These are phyloP conservation scores for Schizochytrium sp. DNA, from an alignment of 108 stramenopile genomes.

Conservation along the genomic window DNA sequence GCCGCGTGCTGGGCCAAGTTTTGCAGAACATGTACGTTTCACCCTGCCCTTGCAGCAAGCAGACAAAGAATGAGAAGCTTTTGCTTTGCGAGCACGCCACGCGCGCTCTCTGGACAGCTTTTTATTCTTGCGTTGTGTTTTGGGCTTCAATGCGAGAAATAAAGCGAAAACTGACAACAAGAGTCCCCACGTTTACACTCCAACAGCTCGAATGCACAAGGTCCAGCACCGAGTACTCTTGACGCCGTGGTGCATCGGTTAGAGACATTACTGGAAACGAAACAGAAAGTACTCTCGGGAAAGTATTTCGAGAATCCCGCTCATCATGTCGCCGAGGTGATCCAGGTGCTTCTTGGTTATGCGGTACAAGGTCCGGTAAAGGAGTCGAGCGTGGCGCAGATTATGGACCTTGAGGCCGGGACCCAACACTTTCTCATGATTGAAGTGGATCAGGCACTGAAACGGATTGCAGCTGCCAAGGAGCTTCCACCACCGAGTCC, in stretches of 20 bases:
- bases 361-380: not conserved
- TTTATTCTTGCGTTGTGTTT: not conserved
- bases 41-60: not conserved
- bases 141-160: not conserved
- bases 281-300: not conserved
- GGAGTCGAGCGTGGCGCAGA: not conserved
- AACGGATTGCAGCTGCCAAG: not conserved
- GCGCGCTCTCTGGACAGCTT: not conserved
- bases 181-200: too few species aligned
- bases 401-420: not conserved
- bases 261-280: not conserved
- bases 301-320: not conserved
- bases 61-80: not conserved
- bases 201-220: not conserved
- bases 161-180: too few species aligned
- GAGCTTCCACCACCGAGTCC: not conserved
- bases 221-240: not conserved
- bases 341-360: not conserved
- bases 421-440: not conserved
- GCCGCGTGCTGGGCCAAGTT: not conserved
- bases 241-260: not conserved
- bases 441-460: not conserved
- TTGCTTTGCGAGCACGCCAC: not conserved
- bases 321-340: not conserved
- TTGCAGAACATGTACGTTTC: not conserved